Conservation (phyloP, 345 rosid genomes). For the Carallia brachiata region DNA sequence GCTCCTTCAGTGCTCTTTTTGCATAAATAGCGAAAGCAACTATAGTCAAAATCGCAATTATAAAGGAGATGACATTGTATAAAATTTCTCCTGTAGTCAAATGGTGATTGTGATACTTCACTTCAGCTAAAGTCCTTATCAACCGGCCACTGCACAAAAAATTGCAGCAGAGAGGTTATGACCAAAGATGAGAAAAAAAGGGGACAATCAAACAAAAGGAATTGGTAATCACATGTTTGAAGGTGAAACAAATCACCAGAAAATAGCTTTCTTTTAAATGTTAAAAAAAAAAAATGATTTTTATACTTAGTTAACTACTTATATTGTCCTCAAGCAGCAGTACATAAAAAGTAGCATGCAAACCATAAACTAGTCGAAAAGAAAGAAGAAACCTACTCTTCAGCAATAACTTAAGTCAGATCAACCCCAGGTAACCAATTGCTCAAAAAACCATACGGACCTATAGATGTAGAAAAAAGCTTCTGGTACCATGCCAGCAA, state of each 20-base stretch:
- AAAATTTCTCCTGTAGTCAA: conserved; percentile 24
- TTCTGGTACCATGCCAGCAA: conserved; percentile 1
- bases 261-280: too few species aligned
- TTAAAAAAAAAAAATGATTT: too few species aligned
- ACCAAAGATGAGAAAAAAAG: background rate
- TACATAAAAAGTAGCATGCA: too few species aligned
- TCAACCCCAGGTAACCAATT: background rate
- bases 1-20: conserved; percentile 31
- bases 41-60: conserved; percentile 17
- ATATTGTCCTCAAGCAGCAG: too few species aligned
- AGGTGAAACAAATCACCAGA: too few species aligned
- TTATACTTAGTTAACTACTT: too few species aligned
- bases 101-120: conserved; percentile 53
- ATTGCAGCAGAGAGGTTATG: background rate
- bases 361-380: too few species aligned
- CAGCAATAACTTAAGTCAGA: background rate
- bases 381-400: too few species aligned
- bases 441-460: background rate
- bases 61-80: conserved; percentile 26
- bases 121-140: conserved; percentile 68
- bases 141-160: conserved; percentile 34
- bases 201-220: background rate
- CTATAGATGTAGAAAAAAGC: background rate
- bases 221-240: too few species aligned
- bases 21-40: conserved; percentile 29